Evolutionary conservation across 305 asterid genomes (phyloP).

Genomic region (Fraxinus velutina): DNA sequence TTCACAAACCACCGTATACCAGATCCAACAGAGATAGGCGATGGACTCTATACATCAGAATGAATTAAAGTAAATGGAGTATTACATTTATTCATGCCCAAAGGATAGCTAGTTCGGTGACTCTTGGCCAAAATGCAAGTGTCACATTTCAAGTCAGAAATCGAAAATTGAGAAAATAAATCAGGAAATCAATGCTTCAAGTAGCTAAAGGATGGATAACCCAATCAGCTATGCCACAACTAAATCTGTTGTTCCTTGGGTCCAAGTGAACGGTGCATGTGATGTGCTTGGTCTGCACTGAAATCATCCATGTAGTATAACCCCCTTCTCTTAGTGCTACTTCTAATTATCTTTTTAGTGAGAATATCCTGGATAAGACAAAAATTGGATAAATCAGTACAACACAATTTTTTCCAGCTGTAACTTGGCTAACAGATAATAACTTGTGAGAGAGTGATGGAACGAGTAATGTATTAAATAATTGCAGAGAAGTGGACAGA

Average conservation of each 20-base stretch:
- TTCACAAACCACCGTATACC: not conserved
- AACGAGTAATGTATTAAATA: not conserved
- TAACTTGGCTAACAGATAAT: not conserved
- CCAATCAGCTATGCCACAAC: not conserved
- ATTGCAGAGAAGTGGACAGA: not conserved
- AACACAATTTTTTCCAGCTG: not conserved
- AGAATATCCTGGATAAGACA: not conserved
- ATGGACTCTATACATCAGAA: not conserved
- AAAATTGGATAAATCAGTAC: not conserved
- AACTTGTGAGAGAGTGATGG: not conserved
- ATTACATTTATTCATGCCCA: not conserved
- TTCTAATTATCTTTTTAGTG: not conserved
- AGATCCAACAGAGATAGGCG: not conserved
- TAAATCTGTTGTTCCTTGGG: not conserved
- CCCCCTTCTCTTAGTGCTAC: not conserved
- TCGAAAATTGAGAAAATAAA: not conserved
- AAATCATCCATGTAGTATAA: not conserved
- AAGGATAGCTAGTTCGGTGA: not conserved
- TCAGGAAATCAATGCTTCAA: not conserved
- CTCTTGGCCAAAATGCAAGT: not conserved
- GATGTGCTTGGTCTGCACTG: not conserved
- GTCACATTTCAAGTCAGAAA: not conserved
- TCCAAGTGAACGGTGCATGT: not conserved
- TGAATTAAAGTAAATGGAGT: not conserved
- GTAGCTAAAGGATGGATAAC: not conserved